phyloP scores from a whole-genome alignment of 768 basidiomycete species.

The Mycena sanguinolenta region DNA sequence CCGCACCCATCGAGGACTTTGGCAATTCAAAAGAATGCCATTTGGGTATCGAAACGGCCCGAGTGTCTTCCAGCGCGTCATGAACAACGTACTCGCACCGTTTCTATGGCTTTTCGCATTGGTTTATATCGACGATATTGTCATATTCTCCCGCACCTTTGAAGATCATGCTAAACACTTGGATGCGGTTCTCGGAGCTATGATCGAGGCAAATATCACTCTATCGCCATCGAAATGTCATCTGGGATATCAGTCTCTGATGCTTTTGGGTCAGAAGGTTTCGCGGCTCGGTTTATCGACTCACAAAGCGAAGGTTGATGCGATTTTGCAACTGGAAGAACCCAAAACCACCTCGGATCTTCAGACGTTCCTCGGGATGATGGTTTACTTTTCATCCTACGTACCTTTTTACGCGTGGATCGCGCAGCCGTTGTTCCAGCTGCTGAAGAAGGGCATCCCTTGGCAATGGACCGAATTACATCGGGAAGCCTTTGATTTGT shows the following conservation, averaged over 20 bases:
- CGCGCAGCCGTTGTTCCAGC: constrained; percentile 46
- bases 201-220: constrained; percentile 45
- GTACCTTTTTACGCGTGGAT: constrained; percentile 52
- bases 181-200: constrained; percentile 44
- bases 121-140: constrained; percentile 59
- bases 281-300: constrained; percentile 49
- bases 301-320: constrained; percentile 50
- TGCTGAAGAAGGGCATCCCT: constrained; percentile 43
- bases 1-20: constrained; percentile 52
- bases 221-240: constrained; percentile 51
- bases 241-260: constrained; percentile 46
- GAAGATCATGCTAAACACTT: constrained; percentile 49
- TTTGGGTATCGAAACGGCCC: constrained; percentile 54
- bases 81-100: constrained; percentile 51
- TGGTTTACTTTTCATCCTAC: constrained; percentile 50
- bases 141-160: constrained; percentile 45
- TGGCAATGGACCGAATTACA: constrained; percentile 43
- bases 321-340: constrained; percentile 45
- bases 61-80: constrained; percentile 54
- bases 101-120: constrained; percentile 54
- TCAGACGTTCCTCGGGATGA: constrained; percentile 48
- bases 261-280: constrained; percentile 55
- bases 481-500: constrained; percentile 43
- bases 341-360: constrained; percentile 44
- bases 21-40: constrained; percentile 57